These are phyloP conservation scores for Chaetomium olivaceum DNA, from an alignment of 2,329 filamentous ascomycete genomes.

Conservation along the genomic window DNA sequence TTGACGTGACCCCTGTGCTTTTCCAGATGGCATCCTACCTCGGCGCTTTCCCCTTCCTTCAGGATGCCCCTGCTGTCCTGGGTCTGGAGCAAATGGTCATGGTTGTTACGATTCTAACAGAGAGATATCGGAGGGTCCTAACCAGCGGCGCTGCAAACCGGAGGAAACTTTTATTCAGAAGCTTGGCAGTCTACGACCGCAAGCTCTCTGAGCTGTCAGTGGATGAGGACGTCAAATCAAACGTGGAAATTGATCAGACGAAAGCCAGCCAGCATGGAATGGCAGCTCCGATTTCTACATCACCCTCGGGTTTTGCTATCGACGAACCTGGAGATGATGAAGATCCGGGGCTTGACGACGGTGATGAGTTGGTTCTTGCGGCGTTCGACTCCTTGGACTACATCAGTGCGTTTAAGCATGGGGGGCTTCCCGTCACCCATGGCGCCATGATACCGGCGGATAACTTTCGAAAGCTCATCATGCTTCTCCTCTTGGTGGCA, in stretches of 20 bases:
- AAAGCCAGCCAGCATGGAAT: neutral
- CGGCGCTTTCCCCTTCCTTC: conserved; percentile 71
- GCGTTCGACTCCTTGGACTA: conserved; percentile 69
- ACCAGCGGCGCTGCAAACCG: conserved; percentile 58
- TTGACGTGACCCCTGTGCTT: conserved; percentile 66
- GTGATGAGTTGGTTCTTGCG: conserved; percentile 64
- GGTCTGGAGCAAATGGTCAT: conserved; percentile 71
- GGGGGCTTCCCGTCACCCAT: conserved; percentile 52
- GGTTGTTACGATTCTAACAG: conserved; percentile 71
- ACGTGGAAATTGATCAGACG: neutral
- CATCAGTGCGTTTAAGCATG: conserved; percentile 59
- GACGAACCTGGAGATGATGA: conserved; percentile 43
- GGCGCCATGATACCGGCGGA: conserved; percentile 72
- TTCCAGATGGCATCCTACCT: conserved; percentile 73
- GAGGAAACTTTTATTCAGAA: conserved; percentile 67
- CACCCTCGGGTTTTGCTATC: conserved; percentile 41
- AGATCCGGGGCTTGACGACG: conserved; percentile 45
- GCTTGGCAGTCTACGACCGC: conserved; percentile 70
- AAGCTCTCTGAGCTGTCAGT: conserved; percentile 42
- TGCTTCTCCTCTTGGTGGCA: conserved; percentile 67
- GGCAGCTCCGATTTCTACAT: neutral
- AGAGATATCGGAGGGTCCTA: conserved; percentile 65
- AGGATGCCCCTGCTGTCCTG: conserved; percentile 68
- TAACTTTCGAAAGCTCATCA: conserved; percentile 69
- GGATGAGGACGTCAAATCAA: conserved; percentile 4